These are phyloP conservation scores for Rhynchospora breviuscula DNA, from an alignment of 176 grass and related monocot species.

Conservation along the genomic window DNA sequence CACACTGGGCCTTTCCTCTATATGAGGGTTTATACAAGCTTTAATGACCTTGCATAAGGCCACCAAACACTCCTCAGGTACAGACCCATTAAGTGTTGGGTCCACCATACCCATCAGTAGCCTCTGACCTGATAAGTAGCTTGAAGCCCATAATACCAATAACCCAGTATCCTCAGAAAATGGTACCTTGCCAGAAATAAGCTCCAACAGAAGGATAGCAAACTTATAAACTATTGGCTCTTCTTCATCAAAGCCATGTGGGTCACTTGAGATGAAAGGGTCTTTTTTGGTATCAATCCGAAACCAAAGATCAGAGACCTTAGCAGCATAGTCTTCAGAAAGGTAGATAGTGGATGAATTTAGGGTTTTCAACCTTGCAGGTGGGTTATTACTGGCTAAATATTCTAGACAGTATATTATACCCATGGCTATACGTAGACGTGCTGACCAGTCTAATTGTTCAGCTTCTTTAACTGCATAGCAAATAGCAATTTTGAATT, in stretches of 20 bases:
- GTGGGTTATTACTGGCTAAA: conserved; percentile 43
- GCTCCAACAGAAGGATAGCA: conserved; percentile 67
- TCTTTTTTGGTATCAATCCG: conserved; percentile 27
- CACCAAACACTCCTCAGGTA: conserved; percentile 37
- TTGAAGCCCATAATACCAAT: conserved; percentile 75
- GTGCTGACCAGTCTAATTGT: conserved; percentile 54
- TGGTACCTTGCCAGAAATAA: conserved; percentile 66
- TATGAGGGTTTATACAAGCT: conserved; percentile 37
- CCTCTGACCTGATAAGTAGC: conserved; percentile 68
- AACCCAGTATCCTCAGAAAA: conserved; percentile 65
- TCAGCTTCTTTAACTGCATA: conserved; percentile 77
- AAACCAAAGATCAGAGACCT: conserved; percentile 56
- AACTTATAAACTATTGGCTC: conserved; percentile 58
- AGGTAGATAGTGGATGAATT: conserved; percentile 72
- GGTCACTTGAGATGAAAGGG: not conserved
- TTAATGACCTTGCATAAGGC: conserved; percentile 48
- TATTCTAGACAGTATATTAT: conserved; percentile 69
- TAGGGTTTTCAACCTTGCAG: conserved; percentile 33
- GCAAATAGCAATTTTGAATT: not conserved
- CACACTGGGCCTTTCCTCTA: conserved; percentile 35
- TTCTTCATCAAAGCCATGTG: conserved; percentile 19
- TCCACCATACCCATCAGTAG: conserved; percentile 48
- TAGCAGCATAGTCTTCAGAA: conserved; percentile 82
- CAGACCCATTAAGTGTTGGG: conserved; percentile 41
- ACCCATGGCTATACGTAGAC: conserved; percentile 68